Evolutionary conservation across 1,284 basidiomycete genomes (phyloP).

Genomic region (Wallemia hederae): DNA sequence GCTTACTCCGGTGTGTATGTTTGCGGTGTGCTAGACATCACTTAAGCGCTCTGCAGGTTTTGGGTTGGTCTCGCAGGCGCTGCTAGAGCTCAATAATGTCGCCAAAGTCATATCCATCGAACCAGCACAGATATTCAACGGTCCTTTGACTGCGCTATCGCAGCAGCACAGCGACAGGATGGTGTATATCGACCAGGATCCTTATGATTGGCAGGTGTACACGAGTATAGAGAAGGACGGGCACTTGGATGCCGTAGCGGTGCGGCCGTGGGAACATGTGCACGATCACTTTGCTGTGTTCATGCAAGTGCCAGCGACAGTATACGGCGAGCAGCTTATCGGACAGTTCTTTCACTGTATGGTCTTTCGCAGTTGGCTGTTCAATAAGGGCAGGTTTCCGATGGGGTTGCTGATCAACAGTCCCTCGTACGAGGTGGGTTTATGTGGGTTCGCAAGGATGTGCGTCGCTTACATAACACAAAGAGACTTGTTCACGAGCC

Average conservation of each 20-base stretch:
- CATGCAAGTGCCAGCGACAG: neutral
- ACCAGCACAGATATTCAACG: neutral
- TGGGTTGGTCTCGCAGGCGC: neutral
- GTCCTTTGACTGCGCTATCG: neutral
- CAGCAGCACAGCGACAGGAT: neutral
- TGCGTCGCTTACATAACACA: neutral
- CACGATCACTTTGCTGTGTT: neutral
- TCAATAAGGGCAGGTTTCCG: neutral
- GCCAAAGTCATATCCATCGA: neutral
- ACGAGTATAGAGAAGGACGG: neutral
- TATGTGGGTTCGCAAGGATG: neutral
- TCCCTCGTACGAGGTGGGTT: neutral
- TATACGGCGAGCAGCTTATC: neutral
- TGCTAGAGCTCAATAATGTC: neutral
- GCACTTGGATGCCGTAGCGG: neutral
- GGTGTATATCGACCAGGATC: neutral
- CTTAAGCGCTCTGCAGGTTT: neutral
- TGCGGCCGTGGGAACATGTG: neutral
- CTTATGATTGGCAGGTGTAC: neutral
- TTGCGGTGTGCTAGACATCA: neutral
- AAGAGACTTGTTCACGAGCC: neutral
- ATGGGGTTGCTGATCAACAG: neutral
- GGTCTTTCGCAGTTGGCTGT: neutral
- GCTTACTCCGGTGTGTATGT: neutral
- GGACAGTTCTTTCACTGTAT: constrained; percentile 1